A percentile compares a stretch with the other conserved stretches of the same genome.
Evolutionary conservation across 306 rosid species (phyloP).

Genomic region (Pueraria montana): DNA sequence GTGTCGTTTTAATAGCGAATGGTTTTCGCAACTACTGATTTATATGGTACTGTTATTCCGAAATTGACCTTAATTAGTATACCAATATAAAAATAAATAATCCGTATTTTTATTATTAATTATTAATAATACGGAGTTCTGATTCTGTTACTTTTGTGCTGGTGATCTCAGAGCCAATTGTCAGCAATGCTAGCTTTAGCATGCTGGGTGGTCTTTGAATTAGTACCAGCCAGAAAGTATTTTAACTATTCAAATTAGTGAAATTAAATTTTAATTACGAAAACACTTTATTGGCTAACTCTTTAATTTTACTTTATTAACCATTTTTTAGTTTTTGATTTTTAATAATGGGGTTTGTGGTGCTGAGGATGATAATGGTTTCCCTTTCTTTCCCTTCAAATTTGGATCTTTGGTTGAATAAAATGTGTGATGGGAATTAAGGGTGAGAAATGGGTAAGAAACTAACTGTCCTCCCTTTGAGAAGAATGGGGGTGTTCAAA

Average conservation of each 20-base stretch:
- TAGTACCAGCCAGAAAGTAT: too few relatives aligned
- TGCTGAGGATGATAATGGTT: not conserved
- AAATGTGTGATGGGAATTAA: conserved; percentile 54
- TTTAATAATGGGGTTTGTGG: not conserved
- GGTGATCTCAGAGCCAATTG: too few relatives aligned
- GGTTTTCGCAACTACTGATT: conserved; percentile 29
- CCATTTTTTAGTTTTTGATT: not conserved
- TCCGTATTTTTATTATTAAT: too few relatives aligned
- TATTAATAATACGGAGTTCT: too few relatives aligned
- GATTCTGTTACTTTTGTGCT: too few relatives aligned
- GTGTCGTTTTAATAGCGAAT: conserved; percentile 48
- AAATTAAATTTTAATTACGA: not conserved
- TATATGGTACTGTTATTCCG: conserved; percentile 19
- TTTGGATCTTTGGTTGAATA: conserved; percentile 74
- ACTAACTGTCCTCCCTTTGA: conserved; percentile 57
- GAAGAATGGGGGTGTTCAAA: conserved; percentile 57
- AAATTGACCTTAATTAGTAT: conserved; percentile 17
- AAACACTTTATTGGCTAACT: not conserved
- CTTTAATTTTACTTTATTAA: not conserved
- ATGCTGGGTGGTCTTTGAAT: too few relatives aligned
- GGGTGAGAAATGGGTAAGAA: conserved; percentile 47
- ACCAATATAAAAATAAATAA: not conserved
- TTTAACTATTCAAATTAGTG: too few relatives aligned
- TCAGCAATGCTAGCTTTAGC: too few relatives aligned
- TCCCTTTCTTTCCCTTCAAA: conserved; percentile 56